phyloP scores from a whole-genome alignment of 2,329 filamentous ascomycete genomes.

The Malbranchea zuffiana region DNA sequence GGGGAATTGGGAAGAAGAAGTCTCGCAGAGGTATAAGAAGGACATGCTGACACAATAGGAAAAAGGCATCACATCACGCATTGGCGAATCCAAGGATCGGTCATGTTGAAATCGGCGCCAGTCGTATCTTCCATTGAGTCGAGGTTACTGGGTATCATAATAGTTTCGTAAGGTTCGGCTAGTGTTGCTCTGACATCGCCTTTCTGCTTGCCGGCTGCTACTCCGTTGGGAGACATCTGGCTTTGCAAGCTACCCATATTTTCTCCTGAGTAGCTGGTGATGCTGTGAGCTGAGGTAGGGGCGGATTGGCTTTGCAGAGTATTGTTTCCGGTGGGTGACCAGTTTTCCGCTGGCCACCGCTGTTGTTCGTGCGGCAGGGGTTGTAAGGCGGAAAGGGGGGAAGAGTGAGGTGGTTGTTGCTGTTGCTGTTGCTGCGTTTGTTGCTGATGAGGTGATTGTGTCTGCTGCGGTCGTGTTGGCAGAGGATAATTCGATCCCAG shows the following conservation, averaged over 20 bases:
- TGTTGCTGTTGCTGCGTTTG: slow-evolving; percentile 20
- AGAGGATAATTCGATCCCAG: slow-evolving; percentile 9
- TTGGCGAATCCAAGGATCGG: slow-evolving; percentile 22
- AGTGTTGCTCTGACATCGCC: slow-evolving; percentile 2
- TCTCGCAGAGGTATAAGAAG: too few species aligned
- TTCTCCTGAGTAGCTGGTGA: slow-evolving; percentile 50
- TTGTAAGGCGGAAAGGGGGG: slow-evolving; percentile 5
- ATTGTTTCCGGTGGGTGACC: slow-evolving; percentile 32
- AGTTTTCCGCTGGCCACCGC: slow-evolving; percentile 29
- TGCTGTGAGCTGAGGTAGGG: slow-evolving; percentile 44
- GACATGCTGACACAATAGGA: too few species aligned
- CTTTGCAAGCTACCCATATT: slow-evolving; percentile 49
- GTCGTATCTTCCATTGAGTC: slow-evolving; percentile 5
- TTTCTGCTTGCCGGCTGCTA: not conserved
- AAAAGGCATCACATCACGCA: slow-evolving; percentile 10
- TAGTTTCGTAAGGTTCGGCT: slow-evolving; percentile 10
- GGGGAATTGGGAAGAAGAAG: too few species aligned
- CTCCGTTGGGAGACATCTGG: not conserved
- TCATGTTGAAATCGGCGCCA: slow-evolving; percentile 18
- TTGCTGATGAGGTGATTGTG: slow-evolving; percentile 22
- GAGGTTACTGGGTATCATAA: slow-evolving; percentile 11
- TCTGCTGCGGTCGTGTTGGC: slow-evolving; percentile 6
- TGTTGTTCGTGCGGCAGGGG: slow-evolving; percentile 22
- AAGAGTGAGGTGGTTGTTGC: slow-evolving; percentile 12
- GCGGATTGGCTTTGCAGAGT: slow-evolving; percentile 22